Conservation (phyloP, 306 rosid species). For the Acmispon strigosus region DNA sequence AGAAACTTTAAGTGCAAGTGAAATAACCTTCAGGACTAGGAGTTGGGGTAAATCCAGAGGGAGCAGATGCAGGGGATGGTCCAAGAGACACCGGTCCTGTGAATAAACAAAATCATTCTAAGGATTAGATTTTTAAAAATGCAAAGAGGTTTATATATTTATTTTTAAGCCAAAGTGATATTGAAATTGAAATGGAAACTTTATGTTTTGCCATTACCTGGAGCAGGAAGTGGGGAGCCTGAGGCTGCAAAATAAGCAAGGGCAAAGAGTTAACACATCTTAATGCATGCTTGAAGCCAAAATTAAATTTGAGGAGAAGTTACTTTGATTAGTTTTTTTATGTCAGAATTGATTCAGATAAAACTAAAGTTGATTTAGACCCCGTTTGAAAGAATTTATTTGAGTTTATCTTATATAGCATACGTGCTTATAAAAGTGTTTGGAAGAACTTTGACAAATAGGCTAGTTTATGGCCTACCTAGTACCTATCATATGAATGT, state of each 20-base stretch:
- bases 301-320: too few species aligned
- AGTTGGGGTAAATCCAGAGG: conserved; percentile 52
- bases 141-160: neutral
- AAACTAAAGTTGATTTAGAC: too few species aligned
- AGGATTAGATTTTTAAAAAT: neutral
- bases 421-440: too few species aligned
- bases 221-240: conserved; percentile 61
- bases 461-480: too few species aligned
- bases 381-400: too few species aligned
- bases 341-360: too few species aligned
- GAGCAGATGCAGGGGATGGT: conserved; percentile 52
- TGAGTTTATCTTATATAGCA: too few species aligned
- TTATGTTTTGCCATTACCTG: conserved; percentile 41
- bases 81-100: conserved; percentile 54
- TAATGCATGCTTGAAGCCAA: neutral
- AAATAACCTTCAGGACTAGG: conserved; percentile 43
- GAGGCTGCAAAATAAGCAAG: conserved; percentile 40
- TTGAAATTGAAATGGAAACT: neutral
- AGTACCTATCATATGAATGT: too few species aligned
- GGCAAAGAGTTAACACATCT: neutral
- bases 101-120: neutral
- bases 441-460: too few species aligned
- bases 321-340: too few species aligned
- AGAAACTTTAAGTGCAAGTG: neutral
- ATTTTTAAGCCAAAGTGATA: neutral